These are phyloP conservation scores for Trichoderma asperelloides DNA, from an alignment of 495 filamentous ascomycete genomes.

Conservation along the genomic window DNA sequence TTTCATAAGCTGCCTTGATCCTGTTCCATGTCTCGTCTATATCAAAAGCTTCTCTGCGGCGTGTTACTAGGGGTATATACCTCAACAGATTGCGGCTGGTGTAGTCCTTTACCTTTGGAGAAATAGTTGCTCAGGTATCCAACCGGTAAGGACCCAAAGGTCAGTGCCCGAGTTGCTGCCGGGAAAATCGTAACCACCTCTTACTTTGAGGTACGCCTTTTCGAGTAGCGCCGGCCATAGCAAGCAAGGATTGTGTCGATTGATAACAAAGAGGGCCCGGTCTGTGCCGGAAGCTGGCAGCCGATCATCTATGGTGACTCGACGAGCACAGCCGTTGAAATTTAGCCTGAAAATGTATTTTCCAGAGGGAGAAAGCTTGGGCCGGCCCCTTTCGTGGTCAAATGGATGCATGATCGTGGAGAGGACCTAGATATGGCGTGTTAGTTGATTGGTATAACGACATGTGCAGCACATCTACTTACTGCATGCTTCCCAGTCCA, in stretches of 20 bases:
- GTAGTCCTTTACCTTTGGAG: constrained; percentile 50
- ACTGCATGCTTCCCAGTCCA: constrained; percentile 15
- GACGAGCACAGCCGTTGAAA: constrained; percentile 89
- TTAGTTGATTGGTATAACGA: background rate
- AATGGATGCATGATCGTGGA: constrained; percentile 65
- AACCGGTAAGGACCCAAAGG: constrained; percentile 80
- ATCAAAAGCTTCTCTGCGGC: constrained; percentile 57
- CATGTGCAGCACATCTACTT: constrained; percentile 16
- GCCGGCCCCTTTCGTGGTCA: constrained; percentile 43
- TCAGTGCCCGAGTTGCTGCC: constrained; percentile 98
- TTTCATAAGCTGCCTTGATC: constrained; percentile 62
- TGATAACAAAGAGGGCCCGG: constrained; percentile 76
- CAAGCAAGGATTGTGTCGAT: constrained; percentile 65
- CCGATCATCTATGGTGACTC: constrained; percentile 85
- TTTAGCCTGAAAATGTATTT: constrained; percentile 88
- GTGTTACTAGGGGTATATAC: constrained; percentile 2
- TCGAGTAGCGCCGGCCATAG: constrained; percentile 93
- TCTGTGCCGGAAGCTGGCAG: constrained; percentile 67
- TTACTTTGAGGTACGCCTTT: constrained; percentile 95
- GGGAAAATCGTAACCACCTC: constrained; percentile 95
- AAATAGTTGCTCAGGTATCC: constrained; percentile 95
- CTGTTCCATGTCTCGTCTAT: constrained; percentile 66
- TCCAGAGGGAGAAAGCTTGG: constrained; percentile 60
- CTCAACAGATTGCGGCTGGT: background rate
- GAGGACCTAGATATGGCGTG: constrained; percentile 44